Conservation (phyloP, 164 flowering plant species). For the Santalum album region DNA sequence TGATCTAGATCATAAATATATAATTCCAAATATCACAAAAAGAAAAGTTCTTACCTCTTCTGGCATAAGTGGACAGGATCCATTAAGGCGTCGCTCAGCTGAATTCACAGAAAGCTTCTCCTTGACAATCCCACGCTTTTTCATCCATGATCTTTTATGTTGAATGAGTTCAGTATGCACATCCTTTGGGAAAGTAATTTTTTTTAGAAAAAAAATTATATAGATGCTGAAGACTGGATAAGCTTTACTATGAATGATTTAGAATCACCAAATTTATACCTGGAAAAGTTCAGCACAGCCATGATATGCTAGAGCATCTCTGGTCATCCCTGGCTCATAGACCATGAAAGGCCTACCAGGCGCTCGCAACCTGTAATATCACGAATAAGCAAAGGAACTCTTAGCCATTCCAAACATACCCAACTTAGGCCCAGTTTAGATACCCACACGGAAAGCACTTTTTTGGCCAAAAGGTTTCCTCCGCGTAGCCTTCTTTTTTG, state of each 20-base stretch:
- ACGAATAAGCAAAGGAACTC: too few species aligned
- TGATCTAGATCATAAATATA: background rate
- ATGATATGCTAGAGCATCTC: slow-evolving; percentile 84
- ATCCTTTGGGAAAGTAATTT: slow-evolving; percentile 40
- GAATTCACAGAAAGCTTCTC: slow-evolving; percentile 71
- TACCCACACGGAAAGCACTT: too few species aligned
- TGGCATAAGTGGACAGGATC: slow-evolving; percentile 92
- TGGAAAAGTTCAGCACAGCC: slow-evolving; percentile 97
- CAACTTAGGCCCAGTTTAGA: too few species aligned
- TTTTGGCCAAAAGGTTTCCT: too few species aligned
- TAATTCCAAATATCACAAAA: background rate
- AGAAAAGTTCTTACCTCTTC: slow-evolving; percentile 57
- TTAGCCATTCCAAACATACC: too few species aligned
- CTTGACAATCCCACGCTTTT: slow-evolving; percentile 71
- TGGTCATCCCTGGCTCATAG: slow-evolving; percentile 85
- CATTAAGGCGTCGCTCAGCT: slow-evolving; percentile 44
- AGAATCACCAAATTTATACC: slow-evolving; percentile 40
- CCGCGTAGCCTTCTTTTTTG: too few species aligned
- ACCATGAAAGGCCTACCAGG: slow-evolving; percentile 75
- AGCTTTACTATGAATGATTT: too few species aligned
- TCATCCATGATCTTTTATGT: slow-evolving; percentile 84
- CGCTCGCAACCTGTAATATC: slow-evolving; percentile 45
- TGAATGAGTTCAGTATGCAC: slow-evolving; percentile 92
- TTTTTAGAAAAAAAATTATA: slow-evolving; percentile 8
- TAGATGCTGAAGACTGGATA: slow-evolving; percentile 9